Percentiles rank a stretch among this genome's conserved stretches.
Conservation (phyloP, 2,329 filamentous ascomycete species). For the Monosporascus cannonballus region DNA sequence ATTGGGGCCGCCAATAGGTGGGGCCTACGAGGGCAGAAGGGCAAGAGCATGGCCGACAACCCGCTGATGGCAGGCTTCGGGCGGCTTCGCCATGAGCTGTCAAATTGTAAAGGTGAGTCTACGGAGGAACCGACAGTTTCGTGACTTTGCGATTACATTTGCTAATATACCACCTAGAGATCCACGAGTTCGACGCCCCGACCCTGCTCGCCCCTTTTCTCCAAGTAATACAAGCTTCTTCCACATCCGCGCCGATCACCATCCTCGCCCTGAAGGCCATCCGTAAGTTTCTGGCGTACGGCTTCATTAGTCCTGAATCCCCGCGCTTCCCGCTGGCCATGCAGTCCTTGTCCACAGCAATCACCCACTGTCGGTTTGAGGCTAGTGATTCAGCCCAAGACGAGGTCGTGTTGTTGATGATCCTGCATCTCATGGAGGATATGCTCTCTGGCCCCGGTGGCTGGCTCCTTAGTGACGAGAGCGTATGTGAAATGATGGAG, state of each 20-base stretch:
- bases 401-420: constrained; percentile 90
- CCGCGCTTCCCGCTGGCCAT: constrained; percentile 87
- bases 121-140: background rate
- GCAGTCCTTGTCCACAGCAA: constrained; percentile 89
- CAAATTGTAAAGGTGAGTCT: constrained; percentile 68
- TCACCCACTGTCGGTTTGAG: constrained; percentile 96
- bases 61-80: constrained; percentile 94
- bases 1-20: constrained; percentile 71
- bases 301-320: constrained; percentile 76
- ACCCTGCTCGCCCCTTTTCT: constrained; percentile 88
- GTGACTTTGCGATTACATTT: too few species aligned
- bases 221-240: constrained; percentile 92
- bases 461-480: constrained; percentile 92
- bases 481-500: constrained; percentile 99
- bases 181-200: constrained; percentile 81
- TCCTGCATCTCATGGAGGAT: constrained; percentile 95
- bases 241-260: constrained; percentile 92
- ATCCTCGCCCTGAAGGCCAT: constrained; percentile 89
- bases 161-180: constrained; percentile 48
- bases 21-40: constrained; percentile 90
- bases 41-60: constrained; percentile 96
- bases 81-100: constrained; percentile 79
- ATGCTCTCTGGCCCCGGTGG: constrained; percentile 94
- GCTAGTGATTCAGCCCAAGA: constrained; percentile 92
- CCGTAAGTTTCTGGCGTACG: constrained; percentile 94